Conservation (phyloP, 2,329 filamentous ascomycete species). For the Aspergillus oerlinghausenensis region DNA sequence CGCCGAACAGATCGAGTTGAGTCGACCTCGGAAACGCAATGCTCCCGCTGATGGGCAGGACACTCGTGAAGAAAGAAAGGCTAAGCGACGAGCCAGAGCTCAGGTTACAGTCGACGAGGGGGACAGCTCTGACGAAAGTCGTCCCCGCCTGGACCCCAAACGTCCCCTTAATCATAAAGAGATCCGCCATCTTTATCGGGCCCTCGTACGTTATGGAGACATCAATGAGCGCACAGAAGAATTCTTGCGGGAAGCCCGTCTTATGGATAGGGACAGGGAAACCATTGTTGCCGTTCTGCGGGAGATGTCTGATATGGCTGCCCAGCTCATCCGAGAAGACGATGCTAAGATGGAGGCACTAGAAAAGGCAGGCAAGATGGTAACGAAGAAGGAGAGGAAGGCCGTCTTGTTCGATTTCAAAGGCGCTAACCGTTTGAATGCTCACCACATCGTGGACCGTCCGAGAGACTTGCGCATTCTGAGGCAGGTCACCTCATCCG, state of each 20-base stretch:
- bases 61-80: conserved; percentile 60
- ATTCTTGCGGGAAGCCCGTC: conserved; percentile 78
- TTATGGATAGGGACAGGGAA: conserved; percentile 76
- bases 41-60: conserved; percentile 49
- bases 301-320: conserved; percentile 71
- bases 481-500: conserved; percentile 62
- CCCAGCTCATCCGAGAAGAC: conserved; percentile 69
- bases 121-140: conserved; percentile 61
- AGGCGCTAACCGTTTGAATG: conserved; percentile 90
- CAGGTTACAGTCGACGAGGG: conserved; percentile 62
- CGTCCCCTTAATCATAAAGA: conserved; percentile 91
- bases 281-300: conserved; percentile 71
- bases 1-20: conserved; percentile 76
- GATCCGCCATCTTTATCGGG: conserved; percentile 82
- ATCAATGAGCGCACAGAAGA: conserved; percentile 85
- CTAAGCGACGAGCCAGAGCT: conserved; percentile 67
- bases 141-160: conserved; percentile 60
- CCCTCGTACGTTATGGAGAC: conserved; percentile 85
- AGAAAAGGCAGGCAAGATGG: conserved; percentile 70
- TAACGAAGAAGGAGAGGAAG: conserved; percentile 97
- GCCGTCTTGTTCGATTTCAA: conserved; percentile 93
- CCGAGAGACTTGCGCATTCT: conserved; percentile 84
- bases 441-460: conserved; percentile 88
- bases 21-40: conserved; percentile 72
- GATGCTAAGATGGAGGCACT: conserved; percentile 56